Evolutionary conservation across 805 yeast species (phyloP), one percentile per base, ranked within the genome.

Genomic region (Ogataea trehaloabstinens): DNA sequence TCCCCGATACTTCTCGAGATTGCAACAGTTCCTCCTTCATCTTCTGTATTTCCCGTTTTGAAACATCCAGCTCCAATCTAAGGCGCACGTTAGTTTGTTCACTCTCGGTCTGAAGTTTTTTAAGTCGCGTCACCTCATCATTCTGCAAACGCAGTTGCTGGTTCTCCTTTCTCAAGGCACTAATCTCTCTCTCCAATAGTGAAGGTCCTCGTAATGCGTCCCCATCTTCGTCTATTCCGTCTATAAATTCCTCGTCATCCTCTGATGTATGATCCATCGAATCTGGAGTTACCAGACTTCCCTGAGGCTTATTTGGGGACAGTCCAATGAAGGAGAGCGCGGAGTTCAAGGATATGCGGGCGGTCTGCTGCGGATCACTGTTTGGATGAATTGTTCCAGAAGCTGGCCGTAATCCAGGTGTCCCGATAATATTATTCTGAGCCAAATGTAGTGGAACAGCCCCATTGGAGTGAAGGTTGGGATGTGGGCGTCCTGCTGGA

Each of bases 261-360:
- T 43, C 49, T n/a, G n/a, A n/a, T 4, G 38, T 48, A n/a, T 10
- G 13, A 11, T 30, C 33, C 22, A 41, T 29, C 3, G 51, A 48
- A 12, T 49, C 53, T 7, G 54, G 53, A 8, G 51, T 34, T 34
- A 45, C 32, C 32, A 46, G 18, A 28, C 44, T 42, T 4, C 34
- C 25, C 29, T 31, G 17, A 30, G 45, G 24, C 28, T 38, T 45
- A 24, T 40, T 35, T 4, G 55, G 51, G n/a, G 52, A 45, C 7
- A 44, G 40, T 6, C 48, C 44, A 4, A 52, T 32, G 29, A 46
- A 53, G 3, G 55, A 50, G 4, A 58, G 39, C 1, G 59, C 51
- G 2, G 59, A 50, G 28, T 42, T 52, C 4, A 58, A 42, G 1
- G 64, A 56, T 4, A 51, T 8, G 22, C 60, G 42, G 10, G 53